Percentiles rank a stretch among this genome's conserved stretches.
Conservation (phyloP, 2,329 filamentous ascomycete species). For the Exophiala aquamarina region DNA sequence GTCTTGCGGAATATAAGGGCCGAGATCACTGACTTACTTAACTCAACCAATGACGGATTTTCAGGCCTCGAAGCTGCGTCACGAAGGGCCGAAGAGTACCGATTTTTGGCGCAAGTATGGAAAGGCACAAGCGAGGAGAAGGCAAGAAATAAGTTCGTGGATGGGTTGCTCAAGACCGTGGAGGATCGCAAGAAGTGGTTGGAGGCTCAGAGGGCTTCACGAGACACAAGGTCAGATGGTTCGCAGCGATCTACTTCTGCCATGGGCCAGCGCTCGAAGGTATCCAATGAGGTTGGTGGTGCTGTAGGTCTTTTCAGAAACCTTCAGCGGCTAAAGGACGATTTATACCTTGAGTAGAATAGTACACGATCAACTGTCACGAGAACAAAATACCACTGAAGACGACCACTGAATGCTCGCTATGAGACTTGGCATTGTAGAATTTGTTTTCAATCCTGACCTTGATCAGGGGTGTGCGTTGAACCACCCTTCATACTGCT, state of each 20-base stretch:
- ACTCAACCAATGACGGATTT: slow-evolving; percentile 57
- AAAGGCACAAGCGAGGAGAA: slow-evolving; percentile 95
- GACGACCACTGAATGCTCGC: too few relatives aligned
- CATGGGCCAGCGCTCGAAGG: slow-evolving; percentile 31
- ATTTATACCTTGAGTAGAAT: slow-evolving; percentile 51
- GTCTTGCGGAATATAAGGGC: slow-evolving; percentile 68
- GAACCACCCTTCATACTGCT: too few relatives aligned
- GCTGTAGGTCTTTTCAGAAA: slow-evolving; percentile 54
- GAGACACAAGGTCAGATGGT: slow-evolving; percentile 48
- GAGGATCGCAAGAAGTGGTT: slow-evolving; percentile 65
- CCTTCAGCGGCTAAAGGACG: slow-evolving; percentile 53
- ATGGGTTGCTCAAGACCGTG: slow-evolving; percentile 75
- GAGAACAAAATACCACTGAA: neutral
- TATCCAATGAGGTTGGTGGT: slow-evolving; percentile 39
- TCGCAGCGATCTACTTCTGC: slow-evolving; percentile 20
- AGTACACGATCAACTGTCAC: neutral
- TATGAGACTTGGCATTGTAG: too few relatives aligned
- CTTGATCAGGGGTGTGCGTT: too few relatives aligned
- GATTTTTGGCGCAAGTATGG: slow-evolving; percentile 78
- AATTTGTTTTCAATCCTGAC: too few relatives aligned
- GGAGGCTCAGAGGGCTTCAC: slow-evolving; percentile 32
- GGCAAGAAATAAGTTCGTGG: slow-evolving; percentile 76
- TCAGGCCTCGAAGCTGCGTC: slow-evolving; percentile 72
- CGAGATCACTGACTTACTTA: slow-evolving; percentile 70
- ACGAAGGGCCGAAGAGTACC: slow-evolving; percentile 72